Conservation (phyloP, 208 protist species). For the Trypanosoma boissoni region DNA sequence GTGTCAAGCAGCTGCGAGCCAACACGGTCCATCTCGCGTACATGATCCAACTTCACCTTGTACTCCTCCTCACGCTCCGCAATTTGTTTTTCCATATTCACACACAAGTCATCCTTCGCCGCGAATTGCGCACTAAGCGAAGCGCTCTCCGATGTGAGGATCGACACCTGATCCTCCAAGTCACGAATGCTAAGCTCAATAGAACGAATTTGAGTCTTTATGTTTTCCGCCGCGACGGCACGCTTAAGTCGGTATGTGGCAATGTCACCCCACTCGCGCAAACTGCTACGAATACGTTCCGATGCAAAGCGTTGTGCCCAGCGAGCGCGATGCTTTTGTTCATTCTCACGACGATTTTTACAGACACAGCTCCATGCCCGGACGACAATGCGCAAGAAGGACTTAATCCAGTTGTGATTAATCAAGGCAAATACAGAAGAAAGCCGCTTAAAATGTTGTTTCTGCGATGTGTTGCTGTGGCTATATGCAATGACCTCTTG, state of each 20-base stretch:
- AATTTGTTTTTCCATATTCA: conserved; percentile 28
- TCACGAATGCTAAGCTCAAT: conserved; percentile 34
- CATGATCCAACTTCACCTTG: conserved; percentile 40
- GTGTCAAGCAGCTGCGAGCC: conserved; percentile 54
- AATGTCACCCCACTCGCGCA: conserved; percentile 61
- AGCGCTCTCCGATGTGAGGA: conserved; percentile 35
- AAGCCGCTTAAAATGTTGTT: conserved; percentile 58
- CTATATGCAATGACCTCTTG: conserved; percentile 36
- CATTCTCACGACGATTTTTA: conserved; percentile 39
- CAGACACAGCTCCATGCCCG: conserved; percentile 56
- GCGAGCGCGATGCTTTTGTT: conserved; percentile 54
- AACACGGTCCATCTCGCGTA: conserved; percentile 66
- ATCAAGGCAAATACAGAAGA: conserved; percentile 50
- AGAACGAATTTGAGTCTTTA: conserved; percentile 35
- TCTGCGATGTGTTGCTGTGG: conserved; percentile 36
- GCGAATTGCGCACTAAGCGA: conserved; percentile 33
- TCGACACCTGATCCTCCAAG: conserved; percentile 31
- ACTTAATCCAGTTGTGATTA: conserved; percentile 50
- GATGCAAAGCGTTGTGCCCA: conserved; percentile 55
- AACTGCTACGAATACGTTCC: conserved; percentile 36
- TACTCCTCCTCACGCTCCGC: conserved; percentile 43
- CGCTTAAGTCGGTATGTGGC: conserved; percentile 39
- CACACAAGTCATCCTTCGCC: conserved; percentile 33
- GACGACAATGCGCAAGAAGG: conserved; percentile 51
- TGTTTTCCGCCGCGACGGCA: conserved; percentile 31